Evolutionary conservation across 2,329 filamentous ascomycete species (phyloP).

Genomic region (Calonectria hawksworthii): DNA sequence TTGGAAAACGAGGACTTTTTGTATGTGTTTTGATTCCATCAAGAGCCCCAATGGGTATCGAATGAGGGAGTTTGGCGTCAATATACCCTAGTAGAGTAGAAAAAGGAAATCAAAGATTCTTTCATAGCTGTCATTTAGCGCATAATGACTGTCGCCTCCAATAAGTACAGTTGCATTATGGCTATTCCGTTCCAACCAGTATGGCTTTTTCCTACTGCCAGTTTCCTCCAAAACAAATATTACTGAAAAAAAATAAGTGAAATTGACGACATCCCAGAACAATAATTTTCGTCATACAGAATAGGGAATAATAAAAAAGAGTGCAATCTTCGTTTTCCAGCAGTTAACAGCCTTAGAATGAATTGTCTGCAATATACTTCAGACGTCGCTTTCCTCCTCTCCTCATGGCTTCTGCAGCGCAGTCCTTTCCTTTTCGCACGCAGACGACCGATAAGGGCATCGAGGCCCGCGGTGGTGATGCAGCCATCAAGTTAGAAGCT

Average conservation of each 20-base stretch:
- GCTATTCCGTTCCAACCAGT: neutral
- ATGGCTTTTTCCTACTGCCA: neutral
- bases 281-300: too few species aligned
- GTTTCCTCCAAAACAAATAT: neutral
- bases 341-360: neutral
- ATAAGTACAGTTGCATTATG: neutral
- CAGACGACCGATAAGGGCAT: neutral
- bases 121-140: neutral
- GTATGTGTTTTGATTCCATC: conserved; percentile 61
- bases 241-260: neutral
- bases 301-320: neutral
- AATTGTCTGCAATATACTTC: neutral
- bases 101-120: neutral
- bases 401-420: neutral
- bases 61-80: neutral
- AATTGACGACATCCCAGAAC: neutral
- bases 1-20: conserved; percentile 75
- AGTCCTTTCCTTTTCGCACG: neutral
- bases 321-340: neutral
- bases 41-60: neutral
- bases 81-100: conserved; percentile 3
- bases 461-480: neutral
- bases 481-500: neutral
- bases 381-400: neutral
- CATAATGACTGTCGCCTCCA: neutral